These are phyloP conservation scores for Senecio squalidus DNA, from an alignment of 140 eudicot species.

Conservation along the genomic window DNA sequence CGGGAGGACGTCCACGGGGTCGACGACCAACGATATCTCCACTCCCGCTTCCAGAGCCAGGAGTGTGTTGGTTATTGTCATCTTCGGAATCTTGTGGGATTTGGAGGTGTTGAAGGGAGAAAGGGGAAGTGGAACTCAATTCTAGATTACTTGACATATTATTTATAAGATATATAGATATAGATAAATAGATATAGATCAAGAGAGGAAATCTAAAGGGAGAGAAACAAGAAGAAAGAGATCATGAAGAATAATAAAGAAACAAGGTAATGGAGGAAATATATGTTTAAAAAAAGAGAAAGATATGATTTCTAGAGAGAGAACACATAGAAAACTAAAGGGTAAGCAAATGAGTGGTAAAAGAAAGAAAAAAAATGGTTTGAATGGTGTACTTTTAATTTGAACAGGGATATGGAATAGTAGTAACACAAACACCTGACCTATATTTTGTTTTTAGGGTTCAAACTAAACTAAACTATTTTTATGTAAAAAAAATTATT, in stretches of 20 bases:
- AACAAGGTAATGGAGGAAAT: constrained; percentile 37
- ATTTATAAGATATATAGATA: constrained; percentile 26
- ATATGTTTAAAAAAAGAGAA: constrained; percentile 21
- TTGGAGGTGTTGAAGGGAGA: constrained; percentile 59
- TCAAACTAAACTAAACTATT: too few species aligned
- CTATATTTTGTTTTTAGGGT: constrained; percentile 37
- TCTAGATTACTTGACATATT: constrained; percentile 66
- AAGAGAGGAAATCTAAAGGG: constrained; percentile 30
- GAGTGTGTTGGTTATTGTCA: constrained; percentile 32
- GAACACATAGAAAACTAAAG: constrained; percentile 26
- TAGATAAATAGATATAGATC: constrained; percentile 1
- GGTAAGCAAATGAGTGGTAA: constrained; percentile 32
- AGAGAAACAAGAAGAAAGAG: constrained; percentile 37
- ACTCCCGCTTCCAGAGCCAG: constrained; percentile 23
- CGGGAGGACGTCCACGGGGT: constrained; percentile 78
- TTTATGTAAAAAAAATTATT: constrained; percentile 1
- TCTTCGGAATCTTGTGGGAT: constrained; percentile 48
- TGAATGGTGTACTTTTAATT: constrained; percentile 21
- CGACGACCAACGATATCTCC: constrained; percentile 46
- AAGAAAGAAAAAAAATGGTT: constrained; percentile 14
- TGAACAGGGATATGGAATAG: constrained; percentile 25
- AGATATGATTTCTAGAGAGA: constrained; percentile 23
- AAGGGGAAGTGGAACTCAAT: constrained; percentile 60
- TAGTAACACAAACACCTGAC: constrained; percentile 36
- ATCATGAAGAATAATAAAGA: constrained; percentile 44